A percentile compares a stretch with the other conserved stretches of the same genome.
phyloP scores from a whole-genome alignment of 139 green algal species.

The Chlorella ohadii region DNA sequence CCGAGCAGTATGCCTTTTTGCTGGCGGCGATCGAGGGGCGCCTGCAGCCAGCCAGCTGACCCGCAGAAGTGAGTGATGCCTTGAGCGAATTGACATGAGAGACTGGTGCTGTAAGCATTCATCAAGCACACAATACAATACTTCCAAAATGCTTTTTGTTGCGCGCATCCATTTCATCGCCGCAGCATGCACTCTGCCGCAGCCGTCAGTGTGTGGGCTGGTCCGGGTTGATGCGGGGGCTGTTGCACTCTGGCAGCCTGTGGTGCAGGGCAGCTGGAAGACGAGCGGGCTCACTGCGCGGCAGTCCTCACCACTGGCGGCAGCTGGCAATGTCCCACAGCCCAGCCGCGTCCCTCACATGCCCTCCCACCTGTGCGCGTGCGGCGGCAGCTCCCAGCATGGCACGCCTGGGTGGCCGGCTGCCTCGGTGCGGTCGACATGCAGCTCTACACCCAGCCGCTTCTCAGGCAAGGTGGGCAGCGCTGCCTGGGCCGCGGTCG shows the following conservation, averaged over 20 bases:
- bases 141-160: too few species aligned
- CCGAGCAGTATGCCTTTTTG: conserved; percentile 41
- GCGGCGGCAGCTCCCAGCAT: conserved; percentile 25
- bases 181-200: neutral
- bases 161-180: too few species aligned
- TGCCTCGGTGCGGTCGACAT: neutral
- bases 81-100: neutral
- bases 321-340: neutral
- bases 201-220: neutral
- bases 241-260: neutral
- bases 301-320: too few species aligned
- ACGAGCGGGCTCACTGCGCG: too few species aligned
- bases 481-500: neutral
- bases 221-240: neutral
- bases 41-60: neutral
- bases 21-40: neutral
- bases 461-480: neutral
- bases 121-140: too few species aligned
- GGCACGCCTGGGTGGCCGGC: neutral
- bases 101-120: too few species aligned
- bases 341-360: neutral
- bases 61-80: too few species aligned
- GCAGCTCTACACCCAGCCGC: conserved; percentile 10
- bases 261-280: neutral
- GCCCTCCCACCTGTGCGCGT: conserved; percentile 4